Conservation (phyloP, 2,329 filamentous ascomycete species). For the Fulvia fulva region DNA sequence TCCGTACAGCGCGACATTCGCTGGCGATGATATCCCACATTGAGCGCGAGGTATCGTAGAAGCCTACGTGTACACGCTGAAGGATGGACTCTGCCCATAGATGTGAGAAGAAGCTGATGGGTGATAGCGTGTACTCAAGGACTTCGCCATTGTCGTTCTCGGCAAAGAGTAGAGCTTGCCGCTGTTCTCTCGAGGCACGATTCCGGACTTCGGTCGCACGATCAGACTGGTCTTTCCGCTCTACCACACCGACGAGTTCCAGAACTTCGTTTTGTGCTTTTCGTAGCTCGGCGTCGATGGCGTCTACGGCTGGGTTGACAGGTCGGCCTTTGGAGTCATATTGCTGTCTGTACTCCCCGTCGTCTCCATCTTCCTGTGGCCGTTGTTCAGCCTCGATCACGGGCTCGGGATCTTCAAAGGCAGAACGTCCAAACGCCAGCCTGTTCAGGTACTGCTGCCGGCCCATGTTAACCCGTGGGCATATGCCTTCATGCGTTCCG, state of each 20-base stretch:
- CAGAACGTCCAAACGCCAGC: constrained; percentile 37
- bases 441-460: constrained; percentile 29
- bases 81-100: constrained; percentile 23
- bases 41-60: constrained; percentile 18
- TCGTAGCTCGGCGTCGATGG: constrained; percentile 39
- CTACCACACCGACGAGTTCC: constrained; percentile 46
- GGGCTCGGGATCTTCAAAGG: constrained; percentile 33
- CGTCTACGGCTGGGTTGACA: constrained; percentile 39
- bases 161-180: constrained; percentile 13
- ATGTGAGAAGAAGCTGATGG: constrained; percentile 14
- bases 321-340: constrained; percentile 46
- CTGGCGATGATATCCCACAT: constrained; percentile 17
- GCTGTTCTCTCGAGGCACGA: constrained; percentile 10
- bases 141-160: constrained; percentile 27
- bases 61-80: constrained; percentile 23
- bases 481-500: neutral
- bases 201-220: constrained; percentile 8
- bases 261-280: constrained; percentile 48
- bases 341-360: constrained; percentile 33
- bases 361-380: neutral
- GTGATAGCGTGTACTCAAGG: constrained; percentile 15
- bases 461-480: constrained; percentile 25
- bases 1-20: constrained; percentile 13
- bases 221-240: constrained; percentile 31
- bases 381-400: no score